These are phyloP conservation scores for Cytospora mali DNA, from an alignment of 2,329 filamentous ascomycete species.

Conservation along the genomic window DNA sequence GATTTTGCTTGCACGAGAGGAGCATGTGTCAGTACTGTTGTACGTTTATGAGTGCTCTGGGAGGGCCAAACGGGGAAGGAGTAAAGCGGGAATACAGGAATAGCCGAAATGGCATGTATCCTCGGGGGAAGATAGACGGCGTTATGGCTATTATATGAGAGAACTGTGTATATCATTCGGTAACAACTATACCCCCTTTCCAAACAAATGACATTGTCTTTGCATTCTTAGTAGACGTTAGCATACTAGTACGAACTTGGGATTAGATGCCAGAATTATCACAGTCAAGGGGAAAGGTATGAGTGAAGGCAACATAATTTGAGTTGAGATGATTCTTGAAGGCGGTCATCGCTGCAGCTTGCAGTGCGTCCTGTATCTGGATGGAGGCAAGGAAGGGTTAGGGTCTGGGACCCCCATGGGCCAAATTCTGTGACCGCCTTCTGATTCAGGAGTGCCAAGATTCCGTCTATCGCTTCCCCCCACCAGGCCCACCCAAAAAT, in stretches of 20 bases:
- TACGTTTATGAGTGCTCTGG: background rate
- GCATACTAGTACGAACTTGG: background rate
- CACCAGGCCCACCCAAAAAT: slow-evolving; percentile 24
- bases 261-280: background rate
- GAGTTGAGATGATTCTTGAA: no score
- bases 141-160: background rate
- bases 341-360: no score
- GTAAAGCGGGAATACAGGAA: background rate
- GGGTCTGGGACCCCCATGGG: background rate
- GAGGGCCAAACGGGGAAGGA: no score
- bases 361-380: background rate
- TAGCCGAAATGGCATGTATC: background rate
- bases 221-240: background rate
- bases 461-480: background rate
- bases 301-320: no score
- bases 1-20: slow-evolving; percentile 11
- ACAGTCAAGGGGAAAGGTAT: background rate
- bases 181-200: background rate
- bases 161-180: background rate
- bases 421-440: background rate
- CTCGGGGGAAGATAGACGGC: background rate
- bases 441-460: slow-evolving; percentile 4
- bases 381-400: background rate
- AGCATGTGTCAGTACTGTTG: background rate
- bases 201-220: background rate